Evolutionary conservation across 768 basidiomycete species (phyloP), one percentile per base, ranked within the genome.

Genomic region (Suillus americanus): DNA sequence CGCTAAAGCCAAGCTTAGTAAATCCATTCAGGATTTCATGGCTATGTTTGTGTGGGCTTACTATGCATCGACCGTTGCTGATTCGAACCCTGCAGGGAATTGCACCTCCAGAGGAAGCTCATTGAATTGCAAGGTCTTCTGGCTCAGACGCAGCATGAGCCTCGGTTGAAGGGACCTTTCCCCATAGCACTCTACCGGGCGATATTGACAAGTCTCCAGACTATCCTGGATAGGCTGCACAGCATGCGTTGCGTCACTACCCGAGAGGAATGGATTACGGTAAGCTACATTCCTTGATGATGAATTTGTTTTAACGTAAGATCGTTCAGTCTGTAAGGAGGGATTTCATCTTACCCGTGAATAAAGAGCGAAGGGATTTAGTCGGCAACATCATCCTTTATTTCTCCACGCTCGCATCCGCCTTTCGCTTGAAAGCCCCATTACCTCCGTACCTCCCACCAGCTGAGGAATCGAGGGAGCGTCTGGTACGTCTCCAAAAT

Each of bases 221-320:
- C 87, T 1, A 94, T 96, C 38, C 77, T 97, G 66, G 95, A 96
- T 71, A 89, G 86, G 72, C 77, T 99, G 63, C 97, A 99, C 74
- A 92, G 93, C 68, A 97, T 99, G 91, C 86, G 96, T 35, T 96
- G 94, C 74, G 96, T 98, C n/a, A 97, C 93, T 6, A 95, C 94
- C 0, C 84, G 94, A 46, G 93, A 97, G 75, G 95, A 97, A 80
- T 98, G 96, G 95, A 89, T 89, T 74, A 92, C 90, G 67, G 93
- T 86, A 73, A 75, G 86, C 75, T 23, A 37, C 41, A 63, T 64
- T 25, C 8, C n/a, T 5, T 41, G 0, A 33, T 2, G n/a, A 14
- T 41, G 38, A n/a, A 35, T 59, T n/a, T 38, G 33, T 23, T 18
- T 30, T 67, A 50, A 37, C 37, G 60, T 28, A 4, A 61, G 25